Conservation (phyloP, 768 basidiomycete species). For the Daedaleopsis sinensis region DNA sequence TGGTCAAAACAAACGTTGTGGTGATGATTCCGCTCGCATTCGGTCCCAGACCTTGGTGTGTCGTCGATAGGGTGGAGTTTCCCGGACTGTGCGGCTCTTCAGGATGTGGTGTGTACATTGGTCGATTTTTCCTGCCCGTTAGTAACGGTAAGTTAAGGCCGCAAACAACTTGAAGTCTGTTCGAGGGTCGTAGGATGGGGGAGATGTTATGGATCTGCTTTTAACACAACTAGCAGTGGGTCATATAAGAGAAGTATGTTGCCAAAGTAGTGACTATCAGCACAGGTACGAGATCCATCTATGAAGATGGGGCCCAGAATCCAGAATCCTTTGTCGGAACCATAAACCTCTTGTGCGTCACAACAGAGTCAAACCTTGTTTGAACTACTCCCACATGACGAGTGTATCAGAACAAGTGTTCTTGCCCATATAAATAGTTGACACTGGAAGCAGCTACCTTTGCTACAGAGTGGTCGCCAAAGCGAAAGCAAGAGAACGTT, state of each 20-base stretch:
- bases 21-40: constrained; percentile 17
- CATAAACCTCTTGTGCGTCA: not conserved
- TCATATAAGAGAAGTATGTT: not conserved
- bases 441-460: no score
- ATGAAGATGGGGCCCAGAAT: not conserved
- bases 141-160: not conserved
- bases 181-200: not conserved
- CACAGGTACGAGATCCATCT: not conserved
- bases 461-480: no score
- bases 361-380: not conserved
- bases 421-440: no score
- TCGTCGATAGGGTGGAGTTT: not conserved
- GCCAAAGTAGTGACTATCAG: not conserved
- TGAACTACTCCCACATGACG: no score
- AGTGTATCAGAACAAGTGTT: no score
- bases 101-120: not conserved
- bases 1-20: constrained; percentile 18
- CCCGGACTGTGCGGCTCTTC: no score
- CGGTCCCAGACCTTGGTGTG: constrained; percentile 14
- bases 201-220: constrained; percentile 4
- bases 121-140: not conserved
- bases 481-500: not conserved
- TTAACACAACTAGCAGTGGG: not conserved
- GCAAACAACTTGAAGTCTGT: not conserved
- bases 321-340: not conserved